Conservation (phyloP, 176 grass and related monocot genomes). For the Ensete glaucum region DNA sequence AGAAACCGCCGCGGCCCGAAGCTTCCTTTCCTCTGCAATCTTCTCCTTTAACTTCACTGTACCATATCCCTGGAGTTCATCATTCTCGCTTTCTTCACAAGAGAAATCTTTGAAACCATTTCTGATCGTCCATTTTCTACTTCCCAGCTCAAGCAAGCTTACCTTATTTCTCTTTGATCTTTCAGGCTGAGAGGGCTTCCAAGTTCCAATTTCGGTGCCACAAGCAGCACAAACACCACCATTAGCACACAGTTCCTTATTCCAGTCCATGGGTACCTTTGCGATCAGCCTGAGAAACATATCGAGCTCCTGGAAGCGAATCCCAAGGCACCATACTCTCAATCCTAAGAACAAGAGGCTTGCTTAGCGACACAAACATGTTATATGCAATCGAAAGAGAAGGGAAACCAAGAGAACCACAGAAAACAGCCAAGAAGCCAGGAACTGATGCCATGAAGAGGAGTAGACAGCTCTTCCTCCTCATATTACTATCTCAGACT, state of each 20-base stretch:
- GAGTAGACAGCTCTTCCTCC: neutral
- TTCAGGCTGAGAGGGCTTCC: conserved; percentile 20
- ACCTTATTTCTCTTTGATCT: conserved; percentile 5
- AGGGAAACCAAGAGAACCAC: conserved; percentile 12
- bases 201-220: conserved; percentile 33
- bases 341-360: conserved; percentile 27
- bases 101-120: conserved; percentile 19
- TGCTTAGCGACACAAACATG: conserved; percentile 14
- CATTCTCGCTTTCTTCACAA: conserved; percentile 19
- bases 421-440: conserved; percentile 37
- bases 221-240: conserved; percentile 46
- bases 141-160: neutral
- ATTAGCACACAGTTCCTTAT: conserved; percentile 19
- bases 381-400: conserved; percentile 8
- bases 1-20: conserved; percentile 25
- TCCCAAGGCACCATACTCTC: conserved; percentile 33
- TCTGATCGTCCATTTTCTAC: conserved; percentile 7
- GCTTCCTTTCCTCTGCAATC: conserved; percentile 43
- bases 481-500: neutral
- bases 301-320: conserved; percentile 33
- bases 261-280: conserved; percentile 13
- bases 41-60: conserved; percentile 28
- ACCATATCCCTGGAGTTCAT: conserved; percentile 24
- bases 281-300: conserved; percentile 18
- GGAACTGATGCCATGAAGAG: conserved; percentile 39